These are phyloP conservation scores for Suillus bovinus DNA, from an alignment of 768 basidiomycete species.

Conservation along the genomic window DNA sequence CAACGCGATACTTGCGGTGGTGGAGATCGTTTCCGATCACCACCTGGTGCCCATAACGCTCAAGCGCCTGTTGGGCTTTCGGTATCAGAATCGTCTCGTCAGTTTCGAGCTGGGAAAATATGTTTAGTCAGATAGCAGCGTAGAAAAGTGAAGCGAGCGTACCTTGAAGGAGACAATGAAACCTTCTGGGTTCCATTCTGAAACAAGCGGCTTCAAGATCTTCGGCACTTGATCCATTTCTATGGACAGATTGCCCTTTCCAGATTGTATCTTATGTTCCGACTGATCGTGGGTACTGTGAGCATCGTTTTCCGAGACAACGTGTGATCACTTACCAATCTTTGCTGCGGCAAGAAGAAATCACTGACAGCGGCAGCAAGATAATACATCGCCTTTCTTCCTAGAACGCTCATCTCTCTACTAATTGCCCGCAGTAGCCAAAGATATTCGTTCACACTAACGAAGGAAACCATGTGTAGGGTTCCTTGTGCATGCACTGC, in stretches of 20 bases:
- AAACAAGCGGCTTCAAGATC: conserved; percentile 88
- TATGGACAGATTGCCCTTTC: conserved; percentile 88
- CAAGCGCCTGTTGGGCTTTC: conserved; percentile 84
- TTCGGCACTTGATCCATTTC: conserved; percentile 99
- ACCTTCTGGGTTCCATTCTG: conserved; percentile 89
- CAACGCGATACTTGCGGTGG: conserved; percentile 87
- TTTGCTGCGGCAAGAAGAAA: conserved; percentile 92
- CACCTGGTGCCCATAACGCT: conserved; percentile 95
- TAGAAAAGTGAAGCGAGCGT: conserved; percentile 7
- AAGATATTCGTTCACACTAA: conserved; percentile 95
- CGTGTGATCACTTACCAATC: conserved; percentile 63
- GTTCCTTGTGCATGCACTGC: conserved; percentile 70
- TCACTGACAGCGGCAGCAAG: conserved; percentile 98
- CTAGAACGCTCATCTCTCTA: conserved; percentile 69
- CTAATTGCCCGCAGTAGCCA: conserved; percentile 86
- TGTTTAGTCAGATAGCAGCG: not conserved
- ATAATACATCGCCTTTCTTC: conserved; percentile 85
- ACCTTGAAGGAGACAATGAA: conserved; percentile 99
- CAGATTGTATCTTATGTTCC: conserved; percentile 98
- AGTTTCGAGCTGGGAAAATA: conserved; percentile 78
- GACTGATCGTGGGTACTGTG: conserved; percentile 51
- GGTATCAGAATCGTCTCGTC: conserved; percentile 82
- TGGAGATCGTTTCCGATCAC: conserved; percentile 98
- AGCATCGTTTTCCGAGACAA: not conserved
- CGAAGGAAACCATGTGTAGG: conserved; percentile 85